phyloP scores from a whole-genome alignment of 1,284 basidiomycete genomes.

The Boletus holoroseus region DNA sequence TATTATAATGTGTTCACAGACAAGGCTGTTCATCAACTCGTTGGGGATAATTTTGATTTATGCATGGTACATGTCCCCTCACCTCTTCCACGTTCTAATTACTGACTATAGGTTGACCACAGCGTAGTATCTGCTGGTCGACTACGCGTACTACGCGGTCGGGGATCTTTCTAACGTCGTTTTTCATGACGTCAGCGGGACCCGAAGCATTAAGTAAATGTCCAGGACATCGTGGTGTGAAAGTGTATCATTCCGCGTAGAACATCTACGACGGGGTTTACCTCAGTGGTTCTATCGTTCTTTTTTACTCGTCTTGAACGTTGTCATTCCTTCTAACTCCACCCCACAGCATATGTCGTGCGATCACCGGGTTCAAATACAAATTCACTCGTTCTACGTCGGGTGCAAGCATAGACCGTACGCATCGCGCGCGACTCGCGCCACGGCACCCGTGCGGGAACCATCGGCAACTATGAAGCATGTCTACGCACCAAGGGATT shows the following conservation, averaged over 20 bases:
- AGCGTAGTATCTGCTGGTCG: neutral
- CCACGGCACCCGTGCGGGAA: neutral
- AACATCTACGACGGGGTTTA: neutral
- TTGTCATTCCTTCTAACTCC: neutral
- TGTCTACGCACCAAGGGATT: too few species aligned
- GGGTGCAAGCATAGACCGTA: neutral
- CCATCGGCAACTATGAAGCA: too few species aligned
- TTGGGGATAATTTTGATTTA: neutral
- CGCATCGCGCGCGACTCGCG: neutral
- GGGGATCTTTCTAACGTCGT: neutral
- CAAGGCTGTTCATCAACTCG: neutral
- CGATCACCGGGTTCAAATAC: neutral
- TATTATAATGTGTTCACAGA: neutral
- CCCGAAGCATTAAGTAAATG: neutral
- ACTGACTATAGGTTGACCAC: too few species aligned
- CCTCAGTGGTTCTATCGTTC: neutral
- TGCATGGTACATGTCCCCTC: neutral
- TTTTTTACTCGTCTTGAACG: neutral
- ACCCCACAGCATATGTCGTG: neutral
- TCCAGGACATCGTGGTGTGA: neutral
- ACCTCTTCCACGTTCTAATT: neutral
- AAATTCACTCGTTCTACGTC: too few species aligned
- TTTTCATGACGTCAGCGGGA: neutral
- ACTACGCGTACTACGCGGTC: neutral
- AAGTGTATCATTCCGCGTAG: neutral